Conservation (phyloP, 257 asterid genomes). For the Solanum raphanifolium region DNA sequence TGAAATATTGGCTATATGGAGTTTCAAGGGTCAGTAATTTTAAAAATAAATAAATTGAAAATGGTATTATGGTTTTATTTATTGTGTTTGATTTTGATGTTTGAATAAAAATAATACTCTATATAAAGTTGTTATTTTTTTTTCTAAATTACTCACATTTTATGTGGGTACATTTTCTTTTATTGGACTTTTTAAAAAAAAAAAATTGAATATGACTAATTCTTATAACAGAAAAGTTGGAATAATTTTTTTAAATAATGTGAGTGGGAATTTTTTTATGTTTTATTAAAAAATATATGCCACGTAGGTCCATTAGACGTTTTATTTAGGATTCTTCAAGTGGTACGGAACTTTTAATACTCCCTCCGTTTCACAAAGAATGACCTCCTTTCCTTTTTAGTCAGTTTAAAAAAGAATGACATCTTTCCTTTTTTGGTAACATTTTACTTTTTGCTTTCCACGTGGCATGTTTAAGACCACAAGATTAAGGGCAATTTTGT, state of each 20-base stretch:
- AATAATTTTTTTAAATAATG: not conserved
- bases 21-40: constrained; percentile 12
- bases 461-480: too few relatives aligned
- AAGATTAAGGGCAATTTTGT: too few relatives aligned
- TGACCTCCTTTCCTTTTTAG: too few relatives aligned
- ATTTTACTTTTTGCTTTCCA: too few relatives aligned
- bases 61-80: not conserved
- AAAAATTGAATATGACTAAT: not conserved
- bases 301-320: not conserved
- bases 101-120: not conserved
- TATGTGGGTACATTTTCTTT: not conserved
- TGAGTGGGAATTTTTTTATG: not conserved
- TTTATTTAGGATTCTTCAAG: not conserved
- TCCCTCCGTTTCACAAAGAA: too few relatives aligned
- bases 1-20: constrained; percentile 7
- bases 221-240: not conserved
- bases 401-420: too few relatives aligned
- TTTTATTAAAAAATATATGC: not conserved
- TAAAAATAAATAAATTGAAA: not conserved
- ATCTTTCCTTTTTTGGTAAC: too few relatives aligned
- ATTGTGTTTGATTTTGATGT: not conserved
- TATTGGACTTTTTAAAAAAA: not conserved
- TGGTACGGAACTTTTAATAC: not conserved
- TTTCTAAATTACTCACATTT: not conserved
- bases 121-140: not conserved